Evolutionary conservation across 2,329 filamentous ascomycete genomes (phyloP).

Genomic region (Talaromyces sp.): DNA sequence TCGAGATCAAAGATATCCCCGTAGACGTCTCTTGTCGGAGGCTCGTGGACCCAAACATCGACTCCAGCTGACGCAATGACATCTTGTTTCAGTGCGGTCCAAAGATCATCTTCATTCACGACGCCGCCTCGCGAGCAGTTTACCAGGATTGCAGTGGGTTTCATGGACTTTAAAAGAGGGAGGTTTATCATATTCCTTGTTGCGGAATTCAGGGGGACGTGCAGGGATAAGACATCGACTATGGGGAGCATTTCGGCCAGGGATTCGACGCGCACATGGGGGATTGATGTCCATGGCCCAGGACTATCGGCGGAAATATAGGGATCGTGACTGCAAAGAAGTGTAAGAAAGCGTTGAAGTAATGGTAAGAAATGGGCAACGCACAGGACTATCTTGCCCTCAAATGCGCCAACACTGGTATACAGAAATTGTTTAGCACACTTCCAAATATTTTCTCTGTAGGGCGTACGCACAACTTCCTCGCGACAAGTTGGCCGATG

Average conservation of each 20-base stretch:
- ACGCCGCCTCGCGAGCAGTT: constrained; percentile 4
- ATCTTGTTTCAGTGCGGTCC: not conserved
- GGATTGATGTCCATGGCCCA: constrained; percentile 4
- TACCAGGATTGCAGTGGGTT: constrained; percentile 2
- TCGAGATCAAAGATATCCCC: constrained; percentile 1
- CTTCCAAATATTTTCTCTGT: not conserved
- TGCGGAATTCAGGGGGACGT: constrained; percentile 7
- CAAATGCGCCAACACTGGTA: constrained; percentile 2
- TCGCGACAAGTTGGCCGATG: constrained; percentile 8
- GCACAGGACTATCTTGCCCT: not conserved
- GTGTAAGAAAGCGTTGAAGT: not conserved
- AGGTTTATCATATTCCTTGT: constrained; percentile 7
- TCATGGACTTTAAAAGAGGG: not conserved
- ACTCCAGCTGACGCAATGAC: constrained; percentile 5
- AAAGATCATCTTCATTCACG: constrained; percentile 1
- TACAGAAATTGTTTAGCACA: not conserved
- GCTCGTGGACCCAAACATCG: constrained; percentile 5
- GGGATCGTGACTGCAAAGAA: constrained; percentile 7
- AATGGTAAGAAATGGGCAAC: not conserved
- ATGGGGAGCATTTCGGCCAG: constrained; percentile 7
- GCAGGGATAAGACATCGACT: constrained; percentile 13
- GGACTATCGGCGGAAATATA: constrained; percentile 1
- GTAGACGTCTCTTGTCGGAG: constrained; percentile 1
- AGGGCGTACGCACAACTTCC: constrained; percentile 7
- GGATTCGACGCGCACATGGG: constrained; percentile 5